A percentile compares a stretch with the other conserved stretches of the same genome.
phyloP scores from a whole-genome alignment of 805 yeast genomes.

The Saccharomycopsis guyanensis region DNA sequence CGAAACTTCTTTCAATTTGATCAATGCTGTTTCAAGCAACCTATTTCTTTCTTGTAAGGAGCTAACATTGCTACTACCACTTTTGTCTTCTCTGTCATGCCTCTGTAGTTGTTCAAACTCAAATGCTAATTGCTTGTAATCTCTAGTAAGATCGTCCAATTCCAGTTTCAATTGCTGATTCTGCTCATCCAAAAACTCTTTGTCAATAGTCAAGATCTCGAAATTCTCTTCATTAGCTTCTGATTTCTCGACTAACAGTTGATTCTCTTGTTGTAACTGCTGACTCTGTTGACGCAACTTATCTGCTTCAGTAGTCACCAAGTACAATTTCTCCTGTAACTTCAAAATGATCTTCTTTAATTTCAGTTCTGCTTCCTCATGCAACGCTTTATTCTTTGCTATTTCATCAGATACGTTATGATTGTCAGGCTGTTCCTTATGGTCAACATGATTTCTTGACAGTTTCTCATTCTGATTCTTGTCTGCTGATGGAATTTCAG shows the following conservation, averaged over 20 bases:
- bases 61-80: slow-evolving; percentile 5
- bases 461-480: neutral
- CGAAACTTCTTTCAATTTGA: slow-evolving; percentile 28
- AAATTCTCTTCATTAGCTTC: slow-evolving; percentile 26
- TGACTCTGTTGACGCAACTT: slow-evolving; percentile 25
- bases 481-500: too few relatives aligned
- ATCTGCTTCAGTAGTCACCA: slow-evolving; percentile 27
- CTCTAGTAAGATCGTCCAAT: slow-evolving; percentile 26
- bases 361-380: slow-evolving; percentile 7
- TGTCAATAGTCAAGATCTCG: slow-evolving; percentile 36
- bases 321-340: slow-evolving; percentile 40
- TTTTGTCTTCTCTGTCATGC: slow-evolving; percentile 24
- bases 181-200: slow-evolving; percentile 34
- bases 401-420: neutral
- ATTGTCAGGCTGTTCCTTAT: neutral
- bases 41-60: slow-evolving; percentile 27
- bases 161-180: slow-evolving; percentile 28
- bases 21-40: slow-evolving; percentile 36
- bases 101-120: slow-evolving; percentile 32
- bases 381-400: neutral
- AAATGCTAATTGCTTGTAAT: slow-evolving; percentile 28
- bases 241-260: slow-evolving; percentile 23
- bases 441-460: neutral
- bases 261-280: slow-evolving; percentile 28
- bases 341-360: slow-evolving; percentile 31